Evolutionary conservation across 2,329 filamentous ascomycete species (phyloP), one percentile per base, ranked within the genome.

Genomic region (Ceratocystis eucalypticola): DNA sequence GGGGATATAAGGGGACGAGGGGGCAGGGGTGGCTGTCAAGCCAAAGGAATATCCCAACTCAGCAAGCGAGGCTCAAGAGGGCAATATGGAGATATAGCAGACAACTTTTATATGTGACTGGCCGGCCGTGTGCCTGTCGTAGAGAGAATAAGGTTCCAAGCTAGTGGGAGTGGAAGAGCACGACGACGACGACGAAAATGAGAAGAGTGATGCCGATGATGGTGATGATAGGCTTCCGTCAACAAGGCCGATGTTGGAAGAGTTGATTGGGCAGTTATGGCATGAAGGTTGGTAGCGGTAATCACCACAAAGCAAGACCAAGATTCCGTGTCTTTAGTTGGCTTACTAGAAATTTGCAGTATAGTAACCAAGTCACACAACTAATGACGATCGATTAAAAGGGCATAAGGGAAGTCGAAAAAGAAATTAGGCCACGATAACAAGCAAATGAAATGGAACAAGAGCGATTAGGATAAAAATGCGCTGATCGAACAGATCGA

Each of bases 51-150:
- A 63, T 17, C 48, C 61, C 61, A 63, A 48, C 44, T 28, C 41
- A 50, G 61, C 61, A 63, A 63, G 61, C 61, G 44, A 63, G 44
- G 20, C 20, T 63, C 61, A 63, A 48, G 61, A 46, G 7, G 61
- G 41, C 25, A 50, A 63, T 48, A 63, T 63, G 41, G 41, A 44
- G 61, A 46, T 63, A 63, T 59, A 59, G 53, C 53, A 59, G 25
- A 59, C 25, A 17, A 33, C 53, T 59, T 59, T 59, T 59, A 59
- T 59, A 59, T 20, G 28, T 33, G 53, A 25, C 7, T 59, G 53
- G 12, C 53, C 33, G 53, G 53, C 53, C 53, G 53, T 59, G 53
- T 59, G 53, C 53, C 53, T 59, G 53, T 30, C 53, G 53, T 5
- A 7, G 15, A 41, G 53, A n/a, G 53, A 59, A 59, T 59, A 59